Evolutionary conservation across 2,329 filamentous ascomycete genomes (phyloP), one percentile per base, ranked within the genome.

Genomic region (Aspergillus melleus): DNA sequence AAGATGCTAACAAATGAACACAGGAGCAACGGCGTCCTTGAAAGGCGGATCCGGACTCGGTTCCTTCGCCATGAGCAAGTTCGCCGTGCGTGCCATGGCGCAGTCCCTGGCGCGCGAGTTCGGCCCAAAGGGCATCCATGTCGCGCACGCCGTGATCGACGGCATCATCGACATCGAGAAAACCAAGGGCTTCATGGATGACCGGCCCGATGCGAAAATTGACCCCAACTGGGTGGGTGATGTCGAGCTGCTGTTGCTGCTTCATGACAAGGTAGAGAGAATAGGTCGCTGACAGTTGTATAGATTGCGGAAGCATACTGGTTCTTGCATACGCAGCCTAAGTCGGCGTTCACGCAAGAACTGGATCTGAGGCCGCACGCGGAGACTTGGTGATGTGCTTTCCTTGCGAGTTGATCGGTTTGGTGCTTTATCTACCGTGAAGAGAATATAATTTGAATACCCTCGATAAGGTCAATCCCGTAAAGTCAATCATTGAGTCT

Each of bases 261-360:
- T 6, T 9, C 0, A 4, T 53, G 6, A 49, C 49, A 57, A 30
- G 32, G 12, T 2, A 5, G 20, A 29, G 26, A 29, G 26, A 1
- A 29, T 8, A 29, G 26, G 20, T 16, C 8, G 30, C 3, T 49
- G 46, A 49, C 16, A 16, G 20, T 12, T 24, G 57, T 55, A 2
- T 52, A 84, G 75, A 84, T 86, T 72, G 83, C 83, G 8, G 81
- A 84, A 59, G 76, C 80, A 8, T 86, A 85, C 62, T 86, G 83
- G 83, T 77, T 79, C 65, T 65, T 86, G 64, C 82, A 85, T 59
- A 80, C 76, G 0, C 83, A 86, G 71, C 80, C 81, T 2, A 74
- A 74, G 67, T 80, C 79, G 10, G 77, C 80, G 6, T 84, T 83
- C 59, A 83, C 82, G 0, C 82, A 81, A 68, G 83, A 86, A 70